Base-by-base conservation (phyloP, 148 eudicot species). In the Fagopyrum homotropicum region DNA sequence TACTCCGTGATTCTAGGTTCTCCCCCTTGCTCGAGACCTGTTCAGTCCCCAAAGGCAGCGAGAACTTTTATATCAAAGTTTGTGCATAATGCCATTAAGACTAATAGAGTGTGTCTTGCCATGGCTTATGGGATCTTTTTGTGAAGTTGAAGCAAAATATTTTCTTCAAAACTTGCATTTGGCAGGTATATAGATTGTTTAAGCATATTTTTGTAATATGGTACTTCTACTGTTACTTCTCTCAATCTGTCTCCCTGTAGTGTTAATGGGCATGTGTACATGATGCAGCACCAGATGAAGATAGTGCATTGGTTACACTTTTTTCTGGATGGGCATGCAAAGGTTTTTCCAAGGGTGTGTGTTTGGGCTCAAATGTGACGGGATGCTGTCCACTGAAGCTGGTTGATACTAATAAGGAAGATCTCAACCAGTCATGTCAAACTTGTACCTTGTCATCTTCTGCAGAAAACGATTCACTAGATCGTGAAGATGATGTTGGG, bases 281-380 rank as follows among this genome's bases (percentile, higher is more conserved):
- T 79, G 61, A 56, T 56, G 89, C 90, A 91, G 98, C 97, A 71
- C 97, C 98, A 56, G 87, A 83, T 29, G 85, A 90, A 77, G 98
- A 93, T 77, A 72, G 76, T 75, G 97, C 93, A 45, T 82, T 93
- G 61, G 94, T 93, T 54, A 89, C 97, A 2, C 92, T 93, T 77
- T 93, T 93, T 79, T 84, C 98, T 79, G 98, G 98, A 47, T 93
- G 98, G 98, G 97, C 92, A 73, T 93, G 98, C 89, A 91, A 93
- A 82, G 97, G 98, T 76, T 83, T 82, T 79, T 79, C 85, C 35
- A 81, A 73, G 45, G 88, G 85, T 76, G 84, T 77, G 70, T 93
- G 97, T 76, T 84, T 91, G 79, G 84, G 89, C 69, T 84, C 95
- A 26, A 74, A 77, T 73, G 89, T 86, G 22, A 83, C 56, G 74